Conservation (phyloP, 495 filamentous ascomycete species). For the Talaromyces proteolyticus region DNA sequence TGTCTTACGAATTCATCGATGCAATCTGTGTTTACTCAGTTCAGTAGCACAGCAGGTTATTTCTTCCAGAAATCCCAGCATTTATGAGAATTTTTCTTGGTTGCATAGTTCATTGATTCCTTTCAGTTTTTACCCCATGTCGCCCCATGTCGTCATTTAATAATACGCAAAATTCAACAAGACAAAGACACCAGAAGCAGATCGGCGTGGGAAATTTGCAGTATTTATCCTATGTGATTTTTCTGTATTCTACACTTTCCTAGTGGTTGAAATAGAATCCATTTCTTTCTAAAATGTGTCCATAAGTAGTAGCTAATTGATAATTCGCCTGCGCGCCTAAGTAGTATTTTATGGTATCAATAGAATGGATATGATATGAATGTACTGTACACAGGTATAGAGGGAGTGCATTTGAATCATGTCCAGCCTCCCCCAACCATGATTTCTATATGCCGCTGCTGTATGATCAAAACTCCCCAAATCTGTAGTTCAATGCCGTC, state of each 20-base stretch:
- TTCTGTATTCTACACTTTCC: constrained; percentile 4
- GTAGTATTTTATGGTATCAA: background rate
- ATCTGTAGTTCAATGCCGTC: too few species aligned
- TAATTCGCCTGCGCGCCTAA: background rate
- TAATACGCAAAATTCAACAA: background rate
- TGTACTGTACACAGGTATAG: background rate
- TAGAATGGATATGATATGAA: background rate
- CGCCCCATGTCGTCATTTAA: background rate
- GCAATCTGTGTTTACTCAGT: constrained; percentile 14
- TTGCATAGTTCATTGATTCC: constrained; percentile 7
- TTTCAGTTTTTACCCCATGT: too few species aligned
- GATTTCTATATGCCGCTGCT: background rate
- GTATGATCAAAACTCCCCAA: too few species aligned
- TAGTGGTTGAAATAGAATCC: constrained; percentile 5
- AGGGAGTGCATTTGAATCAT: background rate
- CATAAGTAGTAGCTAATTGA: too few species aligned
- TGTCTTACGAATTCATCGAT: constrained; percentile 16
- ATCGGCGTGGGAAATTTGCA: constrained; percentile 1
- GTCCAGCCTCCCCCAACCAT: background rate
- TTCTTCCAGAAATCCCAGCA: constrained; percentile 16
- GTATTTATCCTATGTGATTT: constrained; percentile 7
- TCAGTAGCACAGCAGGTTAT: constrained; percentile 7
- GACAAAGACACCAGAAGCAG: background rate
- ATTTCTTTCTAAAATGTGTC: background rate
- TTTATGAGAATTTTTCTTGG: constrained; percentile 4